A percentile compares a stretch with the other conserved stretches of the same genome.
Conservation (phyloP, 2,329 filamentous ascomycete genomes). For the Parascedosporium putredinis region DNA sequence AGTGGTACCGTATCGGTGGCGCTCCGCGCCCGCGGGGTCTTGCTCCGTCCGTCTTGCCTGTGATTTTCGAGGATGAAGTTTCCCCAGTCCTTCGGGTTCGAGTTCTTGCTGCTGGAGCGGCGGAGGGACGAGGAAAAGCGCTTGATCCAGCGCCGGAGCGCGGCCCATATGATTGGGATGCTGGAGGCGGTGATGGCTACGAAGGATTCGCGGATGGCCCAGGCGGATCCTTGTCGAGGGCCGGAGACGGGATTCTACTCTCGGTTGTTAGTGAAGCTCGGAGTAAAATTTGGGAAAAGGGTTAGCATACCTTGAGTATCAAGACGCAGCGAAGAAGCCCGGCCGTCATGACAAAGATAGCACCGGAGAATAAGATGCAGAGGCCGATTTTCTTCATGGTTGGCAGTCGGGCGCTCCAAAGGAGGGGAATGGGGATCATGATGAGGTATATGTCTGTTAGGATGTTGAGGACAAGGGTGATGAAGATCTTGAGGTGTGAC, state of each 20-base stretch:
- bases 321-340: constrained; percentile 24
- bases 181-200: constrained; percentile 32
- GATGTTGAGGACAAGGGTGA: constrained; percentile 41
- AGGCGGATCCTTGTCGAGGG: constrained; percentile 28
- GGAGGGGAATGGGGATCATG: constrained; percentile 45
- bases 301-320: constrained; percentile 21
- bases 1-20: too few relatives aligned
- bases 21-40: too few relatives aligned
- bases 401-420: constrained; percentile 26
- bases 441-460: constrained; percentile 48
- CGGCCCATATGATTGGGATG: constrained; percentile 33
- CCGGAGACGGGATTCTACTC: constrained; percentile 28
- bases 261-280: not conserved
- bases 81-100: constrained; percentile 11
- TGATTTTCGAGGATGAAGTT: constrained; percentile 13
- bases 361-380: constrained; percentile 25
- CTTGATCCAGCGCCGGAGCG: constrained; percentile 21
- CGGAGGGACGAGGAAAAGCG: not conserved
- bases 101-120: not conserved
- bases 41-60: too few relatives aligned
- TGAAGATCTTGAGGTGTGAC: constrained; percentile 38
- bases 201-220: constrained; percentile 33
- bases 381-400: constrained; percentile 26
- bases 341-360: constrained; percentile 26
- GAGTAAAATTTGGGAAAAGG: not conserved